Evolutionary conservation across 208 protist genomes (phyloP).

Genomic region (Naegleria fowleri): DNA sequence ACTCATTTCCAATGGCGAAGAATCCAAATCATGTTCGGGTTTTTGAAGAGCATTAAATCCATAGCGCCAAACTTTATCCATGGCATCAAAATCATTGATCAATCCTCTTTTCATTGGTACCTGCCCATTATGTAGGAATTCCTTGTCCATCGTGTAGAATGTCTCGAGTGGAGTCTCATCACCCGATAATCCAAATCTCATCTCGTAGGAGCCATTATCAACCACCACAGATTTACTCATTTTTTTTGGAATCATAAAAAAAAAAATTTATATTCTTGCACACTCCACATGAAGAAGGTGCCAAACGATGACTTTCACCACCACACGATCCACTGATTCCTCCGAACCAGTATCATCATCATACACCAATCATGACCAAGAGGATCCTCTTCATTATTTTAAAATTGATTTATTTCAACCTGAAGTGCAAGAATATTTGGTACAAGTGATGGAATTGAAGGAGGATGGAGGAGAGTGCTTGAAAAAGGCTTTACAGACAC

Average conservation of each 20-base stretch:
- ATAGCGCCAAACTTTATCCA: conserved; percentile 54
- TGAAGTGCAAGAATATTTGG: not conserved
- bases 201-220: conserved; percentile 15
- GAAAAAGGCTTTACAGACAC: not conserved
- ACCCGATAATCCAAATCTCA: not conserved
- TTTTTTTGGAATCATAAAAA: not conserved
- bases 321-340: too few relatives aligned
- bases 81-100: conserved; percentile 47
- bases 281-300: too few relatives aligned
- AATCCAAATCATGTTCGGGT: not conserved
- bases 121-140: not conserved
- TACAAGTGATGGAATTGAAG: not conserved
- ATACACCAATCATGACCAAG: too few relatives aligned
- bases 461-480: not conserved
- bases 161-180: conserved; percentile 51
- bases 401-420: not conserved
- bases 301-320: too few relatives aligned
- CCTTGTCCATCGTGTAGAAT: conserved; percentile 51
- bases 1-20: conserved; percentile 20
- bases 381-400: too few relatives aligned
- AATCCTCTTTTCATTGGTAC: conserved; percentile 48
- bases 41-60: not conserved
- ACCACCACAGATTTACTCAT: not conserved
- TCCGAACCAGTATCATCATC: too few relatives aligned
- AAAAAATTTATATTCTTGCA: not conserved